These are phyloP conservation scores for Heracleum sosnowskyi DNA, from an alignment of 129 eudicot genomes.

Conservation along the genomic window DNA sequence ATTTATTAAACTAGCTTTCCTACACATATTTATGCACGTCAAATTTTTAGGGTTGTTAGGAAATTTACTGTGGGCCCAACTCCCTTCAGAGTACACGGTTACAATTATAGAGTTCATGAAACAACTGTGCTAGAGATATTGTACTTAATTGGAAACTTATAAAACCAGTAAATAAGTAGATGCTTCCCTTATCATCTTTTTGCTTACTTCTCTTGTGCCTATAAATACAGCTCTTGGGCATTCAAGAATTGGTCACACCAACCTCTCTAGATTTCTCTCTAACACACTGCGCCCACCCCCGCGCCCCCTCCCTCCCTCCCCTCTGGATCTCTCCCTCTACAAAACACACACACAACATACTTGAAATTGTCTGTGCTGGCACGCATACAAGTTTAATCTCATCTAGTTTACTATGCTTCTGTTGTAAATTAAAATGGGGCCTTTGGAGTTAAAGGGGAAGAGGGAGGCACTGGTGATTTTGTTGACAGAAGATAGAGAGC, in stretches of 20 bases:
- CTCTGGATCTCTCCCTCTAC: background rate
- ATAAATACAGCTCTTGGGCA: conserved; percentile 1
- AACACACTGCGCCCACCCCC: background rate
- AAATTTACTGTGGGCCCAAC: background rate
- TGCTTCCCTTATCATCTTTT: background rate
- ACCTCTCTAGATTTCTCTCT: background rate
- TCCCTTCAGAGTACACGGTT: background rate
- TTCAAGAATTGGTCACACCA: background rate
- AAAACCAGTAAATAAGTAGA: background rate
- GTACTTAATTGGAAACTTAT: background rate
- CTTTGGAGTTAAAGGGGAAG: background rate
- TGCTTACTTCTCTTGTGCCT: background rate
- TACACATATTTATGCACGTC: background rate
- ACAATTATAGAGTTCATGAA: background rate
- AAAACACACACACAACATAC: no score
- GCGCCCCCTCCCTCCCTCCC: no score
- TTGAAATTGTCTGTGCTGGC: no score
- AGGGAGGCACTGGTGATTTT: background rate
- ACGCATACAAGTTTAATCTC: background rate
- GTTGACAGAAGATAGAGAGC: conserved; percentile 14
- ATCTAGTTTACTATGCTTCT: no score
- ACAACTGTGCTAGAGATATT: background rate
- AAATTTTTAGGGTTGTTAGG: background rate
- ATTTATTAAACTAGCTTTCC: no score
- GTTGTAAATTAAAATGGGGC: background rate